phyloP scores from a whole-genome alignment of 1,284 basidiomycete genomes.

The Fomitopsis schrenkii region DNA sequence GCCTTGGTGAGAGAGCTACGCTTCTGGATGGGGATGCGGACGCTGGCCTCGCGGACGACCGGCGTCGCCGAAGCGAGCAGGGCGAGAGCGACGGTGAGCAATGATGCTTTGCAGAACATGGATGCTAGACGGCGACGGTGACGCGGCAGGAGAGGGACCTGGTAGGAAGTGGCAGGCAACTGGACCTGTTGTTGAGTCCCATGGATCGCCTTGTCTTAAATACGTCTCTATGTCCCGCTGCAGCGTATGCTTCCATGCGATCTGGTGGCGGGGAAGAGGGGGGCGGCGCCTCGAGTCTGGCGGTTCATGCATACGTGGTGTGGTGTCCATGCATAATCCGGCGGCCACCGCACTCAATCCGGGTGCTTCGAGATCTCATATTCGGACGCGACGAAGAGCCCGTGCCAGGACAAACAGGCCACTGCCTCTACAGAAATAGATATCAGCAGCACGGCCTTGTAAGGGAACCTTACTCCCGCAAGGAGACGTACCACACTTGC shows the following conservation, averaged over 20 bases:
- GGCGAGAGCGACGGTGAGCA: conserved; percentile 18
- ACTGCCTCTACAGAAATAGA: neutral
- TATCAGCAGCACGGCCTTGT: neutral
- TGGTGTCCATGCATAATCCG: neutral
- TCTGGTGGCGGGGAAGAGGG: neutral
- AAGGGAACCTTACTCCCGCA: neutral
- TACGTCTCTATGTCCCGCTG: neutral
- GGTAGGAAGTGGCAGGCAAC: neutral
- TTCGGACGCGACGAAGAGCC: neutral
- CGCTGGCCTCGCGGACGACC: conserved; percentile 6
- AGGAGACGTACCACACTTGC: neutral
- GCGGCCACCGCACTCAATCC: neutral
- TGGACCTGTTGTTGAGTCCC: conserved; percentile 1
- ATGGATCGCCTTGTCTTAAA: neutral
- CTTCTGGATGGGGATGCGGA: conserved; percentile 19
- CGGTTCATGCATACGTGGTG: neutral
- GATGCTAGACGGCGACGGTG: neutral
- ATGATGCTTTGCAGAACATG: conserved; percentile 22
- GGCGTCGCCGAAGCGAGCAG: conserved; percentile 19
- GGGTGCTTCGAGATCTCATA: neutral
- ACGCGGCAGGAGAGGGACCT: neutral
- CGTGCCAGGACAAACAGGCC: neutral
- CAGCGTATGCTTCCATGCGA: neutral
- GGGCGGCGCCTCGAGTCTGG: neutral
- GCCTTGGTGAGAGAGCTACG: conserved; percentile 16